These are phyloP conservation scores for Thymus mandschuricus DNA, from an alignment of 257 asterid species.

Conservation along the genomic window DNA sequence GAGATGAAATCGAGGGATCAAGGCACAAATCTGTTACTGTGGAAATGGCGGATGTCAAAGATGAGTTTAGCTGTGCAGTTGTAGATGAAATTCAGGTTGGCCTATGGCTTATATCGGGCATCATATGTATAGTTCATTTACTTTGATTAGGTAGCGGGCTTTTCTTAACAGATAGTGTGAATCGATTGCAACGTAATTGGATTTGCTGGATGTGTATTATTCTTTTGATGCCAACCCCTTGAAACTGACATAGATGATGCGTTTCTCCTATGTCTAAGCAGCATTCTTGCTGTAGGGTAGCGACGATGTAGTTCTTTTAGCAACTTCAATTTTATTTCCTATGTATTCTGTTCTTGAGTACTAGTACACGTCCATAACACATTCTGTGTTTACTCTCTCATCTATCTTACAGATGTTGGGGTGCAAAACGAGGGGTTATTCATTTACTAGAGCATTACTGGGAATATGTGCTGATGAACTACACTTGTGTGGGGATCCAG, in stretches of 20 bases:
- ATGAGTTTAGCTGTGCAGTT: constrained; percentile 79
- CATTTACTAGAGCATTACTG: constrained; percentile 93
- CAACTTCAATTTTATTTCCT: not conserved
- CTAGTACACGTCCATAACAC: not conserved
- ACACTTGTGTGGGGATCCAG: constrained; percentile 96
- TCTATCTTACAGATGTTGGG: constrained; percentile 71
- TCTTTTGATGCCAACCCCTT: constrained; percentile 14
- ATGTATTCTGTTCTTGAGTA: not conserved
- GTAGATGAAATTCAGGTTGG: constrained; percentile 96
- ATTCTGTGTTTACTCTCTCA: constrained; percentile 20
- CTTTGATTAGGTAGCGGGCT: not conserved
- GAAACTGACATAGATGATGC: not conserved
- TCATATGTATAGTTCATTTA: constrained; percentile 1
- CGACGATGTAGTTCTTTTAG: constrained; percentile 5
- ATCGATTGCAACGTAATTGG: constrained; percentile 7
- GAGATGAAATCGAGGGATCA: constrained; percentile 86
- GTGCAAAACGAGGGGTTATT: constrained; percentile 81
- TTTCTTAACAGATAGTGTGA: constrained; percentile 6
- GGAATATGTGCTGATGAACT: constrained; percentile 92
- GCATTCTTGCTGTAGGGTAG: too few species aligned
- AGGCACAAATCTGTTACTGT: constrained; percentile 88
- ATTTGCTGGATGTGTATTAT: constrained; percentile 16
- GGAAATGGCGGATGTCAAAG: constrained; percentile 86
- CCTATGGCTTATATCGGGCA: constrained; percentile 22
- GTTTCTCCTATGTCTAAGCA: not conserved